Evolutionary conservation across 202 grass and related monocot genomes (phyloP).

Genomic region (Carex arenaria): DNA sequence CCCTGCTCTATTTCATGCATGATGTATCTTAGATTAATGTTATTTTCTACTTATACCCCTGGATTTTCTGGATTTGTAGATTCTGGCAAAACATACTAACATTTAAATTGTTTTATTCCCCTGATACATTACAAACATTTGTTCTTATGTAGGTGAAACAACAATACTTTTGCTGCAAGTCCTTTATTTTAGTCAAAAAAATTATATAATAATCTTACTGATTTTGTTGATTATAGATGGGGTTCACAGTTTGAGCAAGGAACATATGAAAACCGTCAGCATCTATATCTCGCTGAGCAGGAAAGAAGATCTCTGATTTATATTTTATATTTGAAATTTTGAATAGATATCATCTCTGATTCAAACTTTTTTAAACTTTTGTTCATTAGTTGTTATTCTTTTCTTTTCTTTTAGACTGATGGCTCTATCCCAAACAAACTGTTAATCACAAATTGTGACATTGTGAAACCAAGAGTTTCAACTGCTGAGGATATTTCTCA

Average conservation of each 20-base stretch:
- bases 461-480: constrained; percentile 87
- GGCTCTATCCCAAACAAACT: constrained; percentile 79
- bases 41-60: background rate
- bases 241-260: constrained; percentile 75
- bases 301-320: constrained; percentile 20
- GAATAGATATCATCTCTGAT: background rate
- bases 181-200: background rate
- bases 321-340: background rate
- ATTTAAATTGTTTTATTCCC: too few species aligned
- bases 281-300: constrained; percentile 89
- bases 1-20: too few species aligned
- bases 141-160: background rate
- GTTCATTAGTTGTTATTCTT: background rate
- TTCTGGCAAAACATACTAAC: background rate
- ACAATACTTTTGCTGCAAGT: background rate
- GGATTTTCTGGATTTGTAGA: background rate
- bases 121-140: background rate
- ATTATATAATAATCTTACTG: background rate
- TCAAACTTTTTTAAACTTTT: constrained; percentile 4
- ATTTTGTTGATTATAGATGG: constrained; percentile 57
- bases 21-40: too few species aligned
- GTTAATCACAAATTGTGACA: constrained; percentile 87
- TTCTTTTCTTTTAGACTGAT: constrained; percentile 48
- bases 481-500: constrained; percentile 87
- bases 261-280: constrained; percentile 74